Evolutionary conservation across 192 early-diverging fungal species (phyloP).

Genomic region (Mortierella hygrophila): DNA sequence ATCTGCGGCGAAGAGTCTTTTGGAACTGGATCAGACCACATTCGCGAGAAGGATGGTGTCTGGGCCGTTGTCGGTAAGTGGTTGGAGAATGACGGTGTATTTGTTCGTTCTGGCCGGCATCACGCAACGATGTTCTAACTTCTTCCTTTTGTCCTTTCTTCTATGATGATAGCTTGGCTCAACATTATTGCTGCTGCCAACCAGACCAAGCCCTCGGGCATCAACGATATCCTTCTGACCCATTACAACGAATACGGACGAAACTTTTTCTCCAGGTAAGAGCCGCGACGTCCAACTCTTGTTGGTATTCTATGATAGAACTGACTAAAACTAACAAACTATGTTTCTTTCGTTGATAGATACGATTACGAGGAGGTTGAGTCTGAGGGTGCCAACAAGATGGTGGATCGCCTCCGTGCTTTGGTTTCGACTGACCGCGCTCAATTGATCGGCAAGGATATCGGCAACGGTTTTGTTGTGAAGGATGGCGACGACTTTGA

Average conservation of each 20-base stretch:
- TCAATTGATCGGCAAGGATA: constrained; percentile 72
- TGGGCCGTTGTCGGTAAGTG: constrained; percentile 91
- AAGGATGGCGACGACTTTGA: constrained; percentile 88
- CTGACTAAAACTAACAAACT: not conserved
- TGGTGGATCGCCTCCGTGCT: constrained; percentile 81
- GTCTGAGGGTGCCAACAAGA: constrained; percentile 77
- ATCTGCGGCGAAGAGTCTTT: constrained; percentile 99
- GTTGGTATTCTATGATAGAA: not conserved
- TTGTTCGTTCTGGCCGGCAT: not conserved
- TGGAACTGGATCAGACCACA: constrained; percentile 98
- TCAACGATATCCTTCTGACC: constrained; percentile 84
- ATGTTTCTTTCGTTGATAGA: constrained; percentile 50
- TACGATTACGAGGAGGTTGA: constrained; percentile 99
- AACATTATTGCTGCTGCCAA: constrained; percentile 89
- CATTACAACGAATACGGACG: constrained; percentile 92
- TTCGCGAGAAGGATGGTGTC: constrained; percentile 98
- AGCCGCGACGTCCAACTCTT: not conserved
- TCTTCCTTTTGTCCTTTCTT: not conserved
- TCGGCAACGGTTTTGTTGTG: constrained; percentile 75
- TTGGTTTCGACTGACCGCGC: constrained; percentile 59
- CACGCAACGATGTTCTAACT: too few species aligned
- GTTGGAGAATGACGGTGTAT: not conserved
- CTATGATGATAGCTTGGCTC: constrained; percentile 81
- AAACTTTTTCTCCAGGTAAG: constrained; percentile 92
- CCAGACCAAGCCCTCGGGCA: constrained; percentile 67